A percentile compares a stretch with the other conserved stretches of the same genome.
These are phyloP conservation scores for Fusarium avenaceum DNA, from an alignment of 2,329 filamentous ascomycete species.

Conservation along the genomic window DNA sequence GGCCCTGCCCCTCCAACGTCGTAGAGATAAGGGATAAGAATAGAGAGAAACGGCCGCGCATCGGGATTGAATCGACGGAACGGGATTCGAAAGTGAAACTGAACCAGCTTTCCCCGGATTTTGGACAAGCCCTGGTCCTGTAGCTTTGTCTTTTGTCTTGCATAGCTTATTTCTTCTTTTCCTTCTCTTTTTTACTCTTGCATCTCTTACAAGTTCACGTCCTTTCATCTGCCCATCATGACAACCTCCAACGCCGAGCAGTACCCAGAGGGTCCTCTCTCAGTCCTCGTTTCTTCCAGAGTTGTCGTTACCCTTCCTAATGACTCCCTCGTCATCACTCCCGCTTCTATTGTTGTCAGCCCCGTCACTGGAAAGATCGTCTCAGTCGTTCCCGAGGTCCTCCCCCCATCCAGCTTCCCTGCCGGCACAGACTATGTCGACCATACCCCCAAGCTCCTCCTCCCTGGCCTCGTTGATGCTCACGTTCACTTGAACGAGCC, in stretches of 20 bases:
- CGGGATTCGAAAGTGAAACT: constrained; percentile 3
- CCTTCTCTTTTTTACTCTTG: constrained; percentile 22
- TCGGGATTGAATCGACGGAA: constrained; percentile 13
- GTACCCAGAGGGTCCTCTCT: constrained; percentile 60
- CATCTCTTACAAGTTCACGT: neutral
- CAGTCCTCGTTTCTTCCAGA: constrained; percentile 85
- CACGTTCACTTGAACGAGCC: constrained; percentile 99
- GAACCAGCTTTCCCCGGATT: constrained; percentile 31
- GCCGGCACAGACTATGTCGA: constrained; percentile 80
- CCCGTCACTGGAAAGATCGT: constrained; percentile 85
- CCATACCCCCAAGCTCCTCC: constrained; percentile 84
- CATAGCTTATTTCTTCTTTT: constrained; percentile 4
- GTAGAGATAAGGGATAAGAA: constrained; percentile 46
- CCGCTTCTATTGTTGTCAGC: constrained; percentile 87
- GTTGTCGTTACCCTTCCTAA: constrained; percentile 81
- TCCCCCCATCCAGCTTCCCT: constrained; percentile 83
- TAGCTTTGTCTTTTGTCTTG: constrained; percentile 18
- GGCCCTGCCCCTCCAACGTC: constrained; percentile 17
- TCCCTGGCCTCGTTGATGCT: constrained; percentile 94
- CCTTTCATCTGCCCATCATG: constrained; percentile 48
- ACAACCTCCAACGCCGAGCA: constrained; percentile 45
- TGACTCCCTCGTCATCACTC: constrained; percentile 73
- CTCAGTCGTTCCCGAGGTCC: constrained; percentile 77
- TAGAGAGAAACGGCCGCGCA: neutral
- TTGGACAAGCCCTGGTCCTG: constrained; percentile 29